phyloP scores from a whole-genome alignment of 495 filamentous ascomycete species.

The Aspergillus campestris region DNA sequence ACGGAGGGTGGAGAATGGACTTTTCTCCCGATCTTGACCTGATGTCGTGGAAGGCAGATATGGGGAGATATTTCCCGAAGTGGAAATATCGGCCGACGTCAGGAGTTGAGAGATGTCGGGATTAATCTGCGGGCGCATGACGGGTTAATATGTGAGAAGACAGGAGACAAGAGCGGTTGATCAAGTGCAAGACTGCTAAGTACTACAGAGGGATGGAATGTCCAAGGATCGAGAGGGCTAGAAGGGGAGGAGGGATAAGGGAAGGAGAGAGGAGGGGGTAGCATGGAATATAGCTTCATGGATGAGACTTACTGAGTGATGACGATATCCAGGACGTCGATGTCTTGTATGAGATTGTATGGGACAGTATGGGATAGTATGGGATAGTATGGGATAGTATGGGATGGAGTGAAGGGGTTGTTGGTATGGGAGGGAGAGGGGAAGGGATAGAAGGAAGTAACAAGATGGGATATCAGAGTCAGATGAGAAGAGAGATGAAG shows the following conservation, averaged over 20 bases:
- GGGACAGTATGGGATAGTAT: constrained; percentile 6
- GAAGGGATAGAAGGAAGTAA: neutral
- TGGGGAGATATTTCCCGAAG: constrained; percentile 7
- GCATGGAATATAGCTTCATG: constrained; percentile 4
- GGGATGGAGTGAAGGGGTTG: neutral
- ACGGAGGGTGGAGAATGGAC: neutral
- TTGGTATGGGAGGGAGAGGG: neutral
- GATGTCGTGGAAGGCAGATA: neutral
- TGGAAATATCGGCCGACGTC: constrained; percentile 3
- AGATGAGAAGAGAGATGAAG: neutral
- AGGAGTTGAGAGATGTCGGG: neutral
- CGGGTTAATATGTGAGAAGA: neutral
- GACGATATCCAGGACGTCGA: constrained; percentile 5
- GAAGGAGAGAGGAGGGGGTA: constrained; percentile 1
- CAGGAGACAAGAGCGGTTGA: no score
- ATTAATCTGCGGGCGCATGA: neutral
- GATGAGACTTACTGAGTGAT: neutral
- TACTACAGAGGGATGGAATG: neutral
- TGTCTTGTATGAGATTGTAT: constrained; percentile 12
- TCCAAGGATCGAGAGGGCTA: neutral
- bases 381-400: neutral
- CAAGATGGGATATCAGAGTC: neutral
- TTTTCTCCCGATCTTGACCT: neutral
- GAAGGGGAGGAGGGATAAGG: neutral
- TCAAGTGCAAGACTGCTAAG: no score